A percentile compares a stretch with the other conserved stretches of the same genome.
phyloP scores from a whole-genome alignment of 2,329 filamentous ascomycete genomes.

The Lachnellula occidentalis region DNA sequence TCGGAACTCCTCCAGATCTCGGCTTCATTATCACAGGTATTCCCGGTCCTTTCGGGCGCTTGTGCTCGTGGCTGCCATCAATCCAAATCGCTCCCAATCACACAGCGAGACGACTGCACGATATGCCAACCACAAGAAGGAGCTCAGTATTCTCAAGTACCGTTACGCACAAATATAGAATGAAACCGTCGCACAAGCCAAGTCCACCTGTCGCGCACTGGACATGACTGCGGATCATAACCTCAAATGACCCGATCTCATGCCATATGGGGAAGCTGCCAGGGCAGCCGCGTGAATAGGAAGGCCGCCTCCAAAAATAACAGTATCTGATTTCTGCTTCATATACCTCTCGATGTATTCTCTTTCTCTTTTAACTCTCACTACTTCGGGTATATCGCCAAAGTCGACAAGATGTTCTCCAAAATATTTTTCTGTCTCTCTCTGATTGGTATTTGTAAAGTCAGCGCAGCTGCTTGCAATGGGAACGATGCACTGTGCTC shows the following conservation, averaged over 20 bases:
- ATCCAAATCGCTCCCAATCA: too few relatives aligned
- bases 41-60: not conserved
- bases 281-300: not conserved
- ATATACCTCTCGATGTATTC: not conserved
- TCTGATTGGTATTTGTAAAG: not conserved
- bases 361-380: not conserved
- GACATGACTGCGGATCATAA: not conserved
- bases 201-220: not conserved
- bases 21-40: not conserved
- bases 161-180: not conserved
- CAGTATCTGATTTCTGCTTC: not conserved
- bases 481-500: constrained; percentile 71
- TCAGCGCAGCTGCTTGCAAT: constrained; percentile 50
- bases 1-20: not conserved
- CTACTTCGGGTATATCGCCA: not conserved
- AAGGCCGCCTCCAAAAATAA: not conserved
- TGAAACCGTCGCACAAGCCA: not conserved
- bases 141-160: not conserved
- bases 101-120: too few relatives aligned
- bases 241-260: not conserved
- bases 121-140: too few relatives aligned
- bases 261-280: not conserved
- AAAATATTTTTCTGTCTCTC: not conserved
- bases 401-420: not conserved
- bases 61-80: not conserved